Evolutionary conservation across 2,329 filamentous ascomycete genomes (phyloP), one percentile per base, ranked within the genome.

Genomic region (Fusarium odoratissimum): DNA sequence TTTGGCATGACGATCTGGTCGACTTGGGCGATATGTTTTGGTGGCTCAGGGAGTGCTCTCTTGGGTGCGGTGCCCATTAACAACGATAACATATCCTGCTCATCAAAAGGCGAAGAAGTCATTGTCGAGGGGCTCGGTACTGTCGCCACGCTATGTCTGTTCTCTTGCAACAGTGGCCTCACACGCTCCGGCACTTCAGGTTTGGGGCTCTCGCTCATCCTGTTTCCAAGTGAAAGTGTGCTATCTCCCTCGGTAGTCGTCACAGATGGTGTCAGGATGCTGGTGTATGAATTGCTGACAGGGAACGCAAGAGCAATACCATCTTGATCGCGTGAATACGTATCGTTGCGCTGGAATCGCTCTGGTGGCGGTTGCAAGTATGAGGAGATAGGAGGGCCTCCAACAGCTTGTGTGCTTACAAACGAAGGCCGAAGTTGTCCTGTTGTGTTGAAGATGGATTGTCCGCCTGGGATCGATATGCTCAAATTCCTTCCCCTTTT

Each of bases 1-100:
- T 76, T 76, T 3, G 80, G 72, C 31, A 79, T 62, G 40, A 75
- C 46, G 10, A 75, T 70, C 25, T 78, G 75, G 58, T 82, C 79
- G 5, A 78, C 74, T 7, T 74, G 74, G 5, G 75, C 67, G 31
- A 78, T 67, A n/a, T 74, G 70, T 16, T 76, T 63, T 0, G 82
- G 81, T 6, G 78, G 79, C 5, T 74, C 60, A 6, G 82, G 80
- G 23, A 83, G 73, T 19, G 73, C 70, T 35, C 80, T 74, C 13
- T 74, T 60, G 3, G 75, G 58, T 5, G 74, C 62, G 37, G 64
- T 75, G 0, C 76, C 72, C 41, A 81, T 63, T 11, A 82, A 67
- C 23, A 83, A 69, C 5, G 77, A 75, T 28, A 82, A 37, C 55
- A 83, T 77, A 9, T 83, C 80, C 8, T 77, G 70, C 55, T 82